phyloP scores from a whole-genome alignment of 805 yeast species.

The Candida xyloterini region DNA sequence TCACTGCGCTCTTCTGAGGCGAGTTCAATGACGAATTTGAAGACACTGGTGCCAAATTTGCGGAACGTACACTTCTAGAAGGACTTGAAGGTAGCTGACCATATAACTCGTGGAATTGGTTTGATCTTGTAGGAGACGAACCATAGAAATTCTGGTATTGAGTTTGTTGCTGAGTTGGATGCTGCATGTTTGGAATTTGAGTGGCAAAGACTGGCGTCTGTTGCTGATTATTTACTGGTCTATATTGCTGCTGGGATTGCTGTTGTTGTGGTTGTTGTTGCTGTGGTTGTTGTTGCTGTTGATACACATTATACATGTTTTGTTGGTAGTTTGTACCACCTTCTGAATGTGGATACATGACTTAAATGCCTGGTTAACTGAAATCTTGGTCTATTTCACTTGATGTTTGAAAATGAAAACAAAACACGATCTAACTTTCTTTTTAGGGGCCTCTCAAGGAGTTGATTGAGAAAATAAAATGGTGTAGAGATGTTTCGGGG shows the following conservation, averaged over 20 bases:
- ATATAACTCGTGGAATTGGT: constrained; percentile 18
- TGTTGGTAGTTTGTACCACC: constrained; percentile 22
- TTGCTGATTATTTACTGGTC: constrained; percentile 13
- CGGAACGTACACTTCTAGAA: constrained; percentile 32
- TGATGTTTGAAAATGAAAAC: constrained; percentile 10
- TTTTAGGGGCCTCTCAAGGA: constrained; percentile 1
- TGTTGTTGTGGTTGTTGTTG: constrained; percentile 31
- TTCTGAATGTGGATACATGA: constrained; percentile 13
- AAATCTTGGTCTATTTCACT: neutral
- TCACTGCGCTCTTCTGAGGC: constrained; percentile 22
- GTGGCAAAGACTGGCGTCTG: constrained; percentile 18
- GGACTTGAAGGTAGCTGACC: constrained; percentile 36
- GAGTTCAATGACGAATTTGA: constrained; percentile 30
- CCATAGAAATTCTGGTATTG: constrained; percentile 18
- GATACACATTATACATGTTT: constrained; percentile 18
- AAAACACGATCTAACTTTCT: constrained; percentile 15
- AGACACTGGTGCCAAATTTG: constrained; percentile 30
- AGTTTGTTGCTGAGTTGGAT: constrained; percentile 20
- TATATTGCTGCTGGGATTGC: constrained; percentile 30
- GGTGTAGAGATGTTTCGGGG: constrained; percentile 6
- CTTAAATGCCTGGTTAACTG: neutral
- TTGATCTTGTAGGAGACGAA: constrained; percentile 27
- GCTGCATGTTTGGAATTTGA: constrained; percentile 26
- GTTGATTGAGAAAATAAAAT: neutral
- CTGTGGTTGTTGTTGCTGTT: constrained; percentile 33